Percentiles rank a stretch among this genome's conserved stretches.
Conservation (phyloP, 2,329 filamentous ascomycete genomes). For the Xylariales sp. region DNA sequence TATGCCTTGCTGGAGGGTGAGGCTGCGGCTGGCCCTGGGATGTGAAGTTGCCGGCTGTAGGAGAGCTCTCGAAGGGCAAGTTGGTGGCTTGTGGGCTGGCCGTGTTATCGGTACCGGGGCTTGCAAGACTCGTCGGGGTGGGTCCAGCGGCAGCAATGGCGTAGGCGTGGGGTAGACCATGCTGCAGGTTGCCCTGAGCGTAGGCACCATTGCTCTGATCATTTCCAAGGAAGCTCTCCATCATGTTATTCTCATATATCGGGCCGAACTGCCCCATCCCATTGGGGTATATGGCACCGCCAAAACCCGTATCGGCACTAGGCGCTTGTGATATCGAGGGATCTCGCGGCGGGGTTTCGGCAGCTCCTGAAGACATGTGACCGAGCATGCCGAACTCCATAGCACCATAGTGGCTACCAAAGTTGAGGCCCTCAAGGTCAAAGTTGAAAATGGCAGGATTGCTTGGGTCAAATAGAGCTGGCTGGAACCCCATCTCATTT, state of each 20-base stretch:
- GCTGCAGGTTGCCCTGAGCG: slow-evolving; percentile 54
- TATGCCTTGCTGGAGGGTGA: slow-evolving; percentile 33
- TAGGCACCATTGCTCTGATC: slow-evolving; percentile 45
- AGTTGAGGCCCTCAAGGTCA: slow-evolving; percentile 88
- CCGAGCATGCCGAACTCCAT: slow-evolving; percentile 95
- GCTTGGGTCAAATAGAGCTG: slow-evolving; percentile 76
- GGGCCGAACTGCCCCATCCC: slow-evolving; percentile 45
- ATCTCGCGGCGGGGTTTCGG: slow-evolving; percentile 73
- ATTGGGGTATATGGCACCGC: slow-evolving; percentile 42
- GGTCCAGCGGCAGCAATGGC: slow-evolving; percentile 54
- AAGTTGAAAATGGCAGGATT: slow-evolving; percentile 95
- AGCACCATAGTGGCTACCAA: slow-evolving; percentile 93
- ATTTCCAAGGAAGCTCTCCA: slow-evolving; percentile 49
- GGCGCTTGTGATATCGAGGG: slow-evolving; percentile 36
- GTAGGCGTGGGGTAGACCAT: slow-evolving; percentile 61
- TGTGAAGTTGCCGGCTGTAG: slow-evolving; percentile 35
- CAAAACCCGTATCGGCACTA: slow-evolving; percentile 33
- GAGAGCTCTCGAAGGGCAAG: slow-evolving; percentile 52
- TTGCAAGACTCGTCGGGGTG: slow-evolving; percentile 54
- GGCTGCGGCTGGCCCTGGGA: slow-evolving; percentile 21
- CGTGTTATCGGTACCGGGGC: slow-evolving; percentile 60
- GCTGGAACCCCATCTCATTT: slow-evolving; percentile 48
- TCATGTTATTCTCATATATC: slow-evolving; percentile 46
- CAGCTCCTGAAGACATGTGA: slow-evolving; percentile 89
- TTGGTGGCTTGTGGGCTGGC: slow-evolving; percentile 54